Conservation (phyloP, 768 basidiomycete species). For the Trametes cinnabarina region DNA sequence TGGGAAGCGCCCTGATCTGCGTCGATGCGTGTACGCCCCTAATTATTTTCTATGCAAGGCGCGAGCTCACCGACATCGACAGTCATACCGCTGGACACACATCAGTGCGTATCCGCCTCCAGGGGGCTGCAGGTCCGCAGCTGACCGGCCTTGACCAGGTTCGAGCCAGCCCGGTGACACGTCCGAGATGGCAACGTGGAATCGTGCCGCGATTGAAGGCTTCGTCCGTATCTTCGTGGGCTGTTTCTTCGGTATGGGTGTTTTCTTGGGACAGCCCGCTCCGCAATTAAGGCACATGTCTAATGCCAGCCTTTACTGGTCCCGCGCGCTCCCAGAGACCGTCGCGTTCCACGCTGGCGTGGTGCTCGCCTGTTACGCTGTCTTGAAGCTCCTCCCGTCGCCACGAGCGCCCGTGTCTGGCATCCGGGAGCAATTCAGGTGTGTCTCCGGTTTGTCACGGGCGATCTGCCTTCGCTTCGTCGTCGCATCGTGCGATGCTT, state of each 20-base stretch:
- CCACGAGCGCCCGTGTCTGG: constrained; percentile 37
- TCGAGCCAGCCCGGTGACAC: constrained; percentile 12
- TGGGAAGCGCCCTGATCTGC: constrained; percentile 57
- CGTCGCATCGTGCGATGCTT: background rate
- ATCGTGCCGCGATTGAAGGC: constrained; percentile 43
- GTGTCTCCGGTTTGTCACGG: background rate
- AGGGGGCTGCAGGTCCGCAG: background rate
- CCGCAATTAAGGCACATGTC: constrained; percentile 7
- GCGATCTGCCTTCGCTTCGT: background rate
- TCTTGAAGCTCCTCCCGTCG: constrained; percentile 40
- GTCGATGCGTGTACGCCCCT: constrained; percentile 68
- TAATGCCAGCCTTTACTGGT: background rate
- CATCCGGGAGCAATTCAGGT: constrained; percentile 65
- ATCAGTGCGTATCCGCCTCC: constrained; percentile 43
- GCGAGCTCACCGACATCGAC: constrained; percentile 1
- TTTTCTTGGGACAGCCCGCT: background rate
- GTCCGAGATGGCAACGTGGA: constrained; percentile 42
- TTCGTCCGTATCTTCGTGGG: constrained; percentile 64
- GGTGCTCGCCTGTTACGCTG: constrained; percentile 51
- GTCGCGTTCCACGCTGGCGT: constrained; percentile 72
- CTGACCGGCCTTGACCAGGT: constrained; percentile 10
- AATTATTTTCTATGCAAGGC: background rate
- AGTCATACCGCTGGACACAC: constrained; percentile 82
- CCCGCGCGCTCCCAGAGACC: constrained; percentile 50
- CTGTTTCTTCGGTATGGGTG: constrained; percentile 54